phyloP scores from a whole-genome alignment of 2,329 filamentous ascomycete species.

The Sporothrix luriei region DNA sequence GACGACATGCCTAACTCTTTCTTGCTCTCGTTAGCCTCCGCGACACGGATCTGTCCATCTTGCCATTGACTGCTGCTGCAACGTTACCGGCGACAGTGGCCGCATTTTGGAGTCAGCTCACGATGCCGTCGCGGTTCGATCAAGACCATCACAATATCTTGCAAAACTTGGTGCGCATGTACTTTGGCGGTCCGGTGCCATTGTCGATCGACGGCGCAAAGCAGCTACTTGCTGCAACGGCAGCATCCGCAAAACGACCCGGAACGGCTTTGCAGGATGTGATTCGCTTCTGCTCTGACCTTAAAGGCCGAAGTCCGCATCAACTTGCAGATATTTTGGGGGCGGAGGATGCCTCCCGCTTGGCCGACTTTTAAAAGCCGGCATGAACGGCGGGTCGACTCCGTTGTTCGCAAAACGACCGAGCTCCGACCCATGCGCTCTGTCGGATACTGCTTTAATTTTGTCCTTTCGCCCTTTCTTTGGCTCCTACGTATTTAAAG shows the following conservation, averaged over 20 bases:
- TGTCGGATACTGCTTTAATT: background rate
- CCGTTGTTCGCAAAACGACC: background rate
- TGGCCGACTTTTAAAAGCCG: slow-evolving; percentile 17
- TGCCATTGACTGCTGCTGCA: slow-evolving; percentile 47
- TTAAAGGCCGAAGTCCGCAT: background rate
- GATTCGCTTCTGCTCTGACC: slow-evolving; percentile 17
- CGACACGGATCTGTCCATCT: slow-evolving; percentile 45
- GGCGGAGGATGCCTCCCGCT: background rate
- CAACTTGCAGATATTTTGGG: background rate
- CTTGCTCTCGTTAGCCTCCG: slow-evolving; percentile 41
- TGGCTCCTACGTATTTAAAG: background rate
- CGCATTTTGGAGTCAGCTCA: slow-evolving; percentile 44
- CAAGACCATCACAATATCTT: background rate
- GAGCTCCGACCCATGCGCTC: background rate
- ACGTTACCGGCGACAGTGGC: slow-evolving; percentile 46
- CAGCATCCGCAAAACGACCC: background rate
- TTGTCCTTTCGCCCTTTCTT: background rate
- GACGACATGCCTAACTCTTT: background rate
- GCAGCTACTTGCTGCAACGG: slow-evolving; percentile 3
- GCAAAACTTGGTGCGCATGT: slow-evolving; percentile 16
- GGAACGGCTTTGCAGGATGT: background rate
- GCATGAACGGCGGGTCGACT: background rate
- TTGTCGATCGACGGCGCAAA: slow-evolving; percentile 1
- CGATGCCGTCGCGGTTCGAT: background rate
- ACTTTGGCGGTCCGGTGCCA: slow-evolving; percentile 19